These are phyloP conservation scores for Chaetomium globosum DNA, from an alignment of 2,329 filamentous ascomycete species.

Conservation along the genomic window DNA sequence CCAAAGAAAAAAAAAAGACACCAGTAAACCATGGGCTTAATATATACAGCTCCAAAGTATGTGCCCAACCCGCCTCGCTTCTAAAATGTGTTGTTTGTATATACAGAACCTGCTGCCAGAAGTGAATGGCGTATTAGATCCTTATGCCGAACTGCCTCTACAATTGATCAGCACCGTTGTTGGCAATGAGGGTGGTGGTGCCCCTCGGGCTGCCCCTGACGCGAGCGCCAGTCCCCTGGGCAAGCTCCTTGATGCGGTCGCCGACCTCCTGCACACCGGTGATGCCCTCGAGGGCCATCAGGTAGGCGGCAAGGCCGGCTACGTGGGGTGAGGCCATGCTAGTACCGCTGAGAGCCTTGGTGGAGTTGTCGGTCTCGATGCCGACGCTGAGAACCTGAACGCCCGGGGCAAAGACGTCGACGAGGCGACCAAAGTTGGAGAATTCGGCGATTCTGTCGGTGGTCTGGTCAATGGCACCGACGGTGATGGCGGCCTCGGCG, in stretches of 20 bases:
- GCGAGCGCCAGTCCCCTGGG: conserved; percentile 48
- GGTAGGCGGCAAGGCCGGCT: conserved; percentile 67
- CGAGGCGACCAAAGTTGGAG: conserved; percentile 59
- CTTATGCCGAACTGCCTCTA: neutral
- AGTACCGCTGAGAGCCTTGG: conserved; percentile 54
- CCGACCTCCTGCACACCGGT: conserved; percentile 49
- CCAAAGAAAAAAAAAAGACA: neutral
- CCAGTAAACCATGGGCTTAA: neutral
- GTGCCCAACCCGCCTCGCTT: conserved; percentile 2
- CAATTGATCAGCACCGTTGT: conserved; percentile 50
- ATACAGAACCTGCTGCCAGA: conserved; percentile 27
- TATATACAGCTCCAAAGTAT: conserved; percentile 17
- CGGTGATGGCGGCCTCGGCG: conserved; percentile 59
- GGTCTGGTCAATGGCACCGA: conserved; percentile 59
- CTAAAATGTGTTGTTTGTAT: conserved; percentile 16
- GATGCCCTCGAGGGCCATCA: conserved; percentile 61
- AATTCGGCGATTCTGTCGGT: conserved; percentile 55
- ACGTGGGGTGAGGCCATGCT: conserved; percentile 70
- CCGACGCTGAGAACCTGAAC: conserved; percentile 57
- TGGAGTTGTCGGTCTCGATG: conserved; percentile 53
- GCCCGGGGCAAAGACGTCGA: conserved; percentile 61
- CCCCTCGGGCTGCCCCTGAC: conserved; percentile 48
- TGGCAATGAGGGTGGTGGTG: conserved; percentile 59
- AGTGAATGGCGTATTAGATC: conserved; percentile 6
- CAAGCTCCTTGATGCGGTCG: conserved; percentile 57